These are phyloP conservation scores for Bisporella sp. DNA, from an alignment of 2,329 filamentous ascomycete genomes.

Conservation along the genomic window DNA sequence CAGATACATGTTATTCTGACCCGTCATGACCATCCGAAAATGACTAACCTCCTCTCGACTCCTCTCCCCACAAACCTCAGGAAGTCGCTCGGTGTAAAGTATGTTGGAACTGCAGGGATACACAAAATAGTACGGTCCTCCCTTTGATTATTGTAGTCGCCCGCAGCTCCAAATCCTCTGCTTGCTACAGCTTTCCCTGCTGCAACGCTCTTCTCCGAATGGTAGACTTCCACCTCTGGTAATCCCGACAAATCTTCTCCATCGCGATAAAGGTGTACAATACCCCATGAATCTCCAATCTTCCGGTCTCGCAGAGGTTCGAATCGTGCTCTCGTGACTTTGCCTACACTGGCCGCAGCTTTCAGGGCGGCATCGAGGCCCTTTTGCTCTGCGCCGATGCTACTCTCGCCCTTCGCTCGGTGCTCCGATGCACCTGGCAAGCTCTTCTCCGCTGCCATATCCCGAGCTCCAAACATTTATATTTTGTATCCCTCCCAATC, in stretches of 20 bases:
- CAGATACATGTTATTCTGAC: conserved; percentile 84
- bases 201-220: not conserved
- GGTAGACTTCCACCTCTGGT: conserved; percentile 34
- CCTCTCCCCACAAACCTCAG: conserved; percentile 81
- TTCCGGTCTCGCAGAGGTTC: conserved; percentile 61
- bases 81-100: conserved; percentile 86
- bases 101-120: conserved; percentile 89
- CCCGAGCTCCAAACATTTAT: no score
- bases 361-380: not conserved
- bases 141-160: conserved; percentile 29
- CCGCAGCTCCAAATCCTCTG: conserved; percentile 17
- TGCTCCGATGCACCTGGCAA: not conserved
- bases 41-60: conserved; percentile 85
- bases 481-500: no score
- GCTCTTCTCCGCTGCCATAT: no score
- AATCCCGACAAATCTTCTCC: conserved; percentile 63
- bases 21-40: conserved; percentile 90
- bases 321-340: conserved; percentile 77
- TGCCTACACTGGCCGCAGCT: conserved; percentile 39
- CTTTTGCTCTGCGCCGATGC: conserved; percentile 2
- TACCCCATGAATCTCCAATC: conserved; percentile 81
- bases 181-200: conserved; percentile 15
- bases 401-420: conserved; percentile 37
- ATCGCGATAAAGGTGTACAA: conserved; percentile 91
- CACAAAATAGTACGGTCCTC: conserved; percentile 77